Percentiles rank a stretch among this genome's conserved stretches.
Conservation (phyloP, 495 filamentous ascomycete genomes). For the Pyrenopolyporus hunteri region DNA sequence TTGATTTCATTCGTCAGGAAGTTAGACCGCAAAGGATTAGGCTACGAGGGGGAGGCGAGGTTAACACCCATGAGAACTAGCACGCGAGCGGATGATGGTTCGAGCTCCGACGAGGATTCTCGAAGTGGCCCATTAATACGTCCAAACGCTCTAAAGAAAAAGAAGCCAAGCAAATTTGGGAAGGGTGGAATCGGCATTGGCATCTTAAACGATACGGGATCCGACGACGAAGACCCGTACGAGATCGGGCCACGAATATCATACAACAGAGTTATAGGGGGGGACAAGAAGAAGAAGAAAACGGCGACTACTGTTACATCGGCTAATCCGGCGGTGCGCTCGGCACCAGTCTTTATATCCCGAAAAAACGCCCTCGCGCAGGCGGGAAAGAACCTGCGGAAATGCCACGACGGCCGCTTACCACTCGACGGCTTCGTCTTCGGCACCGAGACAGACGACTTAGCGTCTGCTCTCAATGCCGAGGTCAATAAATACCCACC, state of each 20-base stretch:
- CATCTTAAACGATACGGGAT: conserved; percentile 90
- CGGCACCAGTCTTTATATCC: conserved; percentile 78
- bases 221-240: conserved; percentile 97
- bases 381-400: conserved; percentile 64
- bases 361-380: conserved; percentile 69
- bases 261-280: conserved; percentile 85
- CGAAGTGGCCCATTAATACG: conserved; percentile 44
- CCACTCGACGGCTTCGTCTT: conserved; percentile 88
- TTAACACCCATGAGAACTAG: conserved; percentile 44
- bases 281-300: conserved; percentile 84
- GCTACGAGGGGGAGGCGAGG: conserved; percentile 71
- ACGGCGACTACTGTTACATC: conserved; percentile 47
- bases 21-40: conserved; percentile 80
- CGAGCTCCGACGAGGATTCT: conserved; percentile 60
- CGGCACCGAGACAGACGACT: conserved; percentile 58
- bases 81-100: conserved; percentile 36
- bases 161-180: conserved; percentile 55
- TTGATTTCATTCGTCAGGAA: conserved; percentile 81
- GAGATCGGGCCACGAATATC: conserved; percentile 88
- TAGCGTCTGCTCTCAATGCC: conserved; percentile 59
- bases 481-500: conserved; percentile 73
- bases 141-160: conserved; percentile 42
- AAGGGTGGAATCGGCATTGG: conserved; percentile 84
- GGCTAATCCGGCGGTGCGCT: conserved; percentile 67
- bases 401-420: conserved; percentile 87